phyloP scores from a whole-genome alignment of 768 basidiomycete genomes.

The Pisolithus tinctorius region DNA sequence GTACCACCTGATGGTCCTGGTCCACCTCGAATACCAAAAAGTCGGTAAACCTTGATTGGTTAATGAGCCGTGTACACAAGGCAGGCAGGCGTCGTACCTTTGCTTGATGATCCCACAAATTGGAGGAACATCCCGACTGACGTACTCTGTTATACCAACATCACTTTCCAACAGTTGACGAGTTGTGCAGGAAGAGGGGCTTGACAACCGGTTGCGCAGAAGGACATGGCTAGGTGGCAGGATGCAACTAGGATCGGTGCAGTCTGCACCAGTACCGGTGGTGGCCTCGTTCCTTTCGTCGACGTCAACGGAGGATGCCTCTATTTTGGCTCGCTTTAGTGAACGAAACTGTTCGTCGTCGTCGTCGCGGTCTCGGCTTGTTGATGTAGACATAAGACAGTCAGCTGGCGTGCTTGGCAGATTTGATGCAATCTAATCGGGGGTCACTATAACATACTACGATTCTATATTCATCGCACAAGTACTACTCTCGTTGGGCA shows the following conservation, averaged over 20 bases:
- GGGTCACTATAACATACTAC: background rate
- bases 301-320: conserved; percentile 14
- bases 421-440: background rate
- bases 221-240: conserved; percentile 74
- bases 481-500: conserved; percentile 6
- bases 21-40: conserved; percentile 93
- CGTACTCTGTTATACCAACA: conserved; percentile 88
- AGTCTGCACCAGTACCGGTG: background rate
- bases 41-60: conserved; percentile 76
- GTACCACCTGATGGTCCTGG: conserved; percentile 70
- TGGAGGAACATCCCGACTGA: conserved; percentile 58
- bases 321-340: conserved; percentile 33
- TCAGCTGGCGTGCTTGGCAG: background rate
- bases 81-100: conserved; percentile 44
- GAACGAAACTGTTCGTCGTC: conserved; percentile 32
- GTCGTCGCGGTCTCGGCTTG: conserved; percentile 48
- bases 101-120: conserved; percentile 96
- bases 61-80: background rate
- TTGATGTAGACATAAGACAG: conserved; percentile 21
- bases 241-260: conserved; percentile 27
- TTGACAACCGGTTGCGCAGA: conserved; percentile 51
- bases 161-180: conserved; percentile 65
- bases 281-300: conserved; percentile 5
- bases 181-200: conserved; percentile 42
- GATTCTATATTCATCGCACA: background rate